Evolutionary conservation across 768 basidiomycete genomes (phyloP).

Genomic region (Naganishia kalamii): DNA sequence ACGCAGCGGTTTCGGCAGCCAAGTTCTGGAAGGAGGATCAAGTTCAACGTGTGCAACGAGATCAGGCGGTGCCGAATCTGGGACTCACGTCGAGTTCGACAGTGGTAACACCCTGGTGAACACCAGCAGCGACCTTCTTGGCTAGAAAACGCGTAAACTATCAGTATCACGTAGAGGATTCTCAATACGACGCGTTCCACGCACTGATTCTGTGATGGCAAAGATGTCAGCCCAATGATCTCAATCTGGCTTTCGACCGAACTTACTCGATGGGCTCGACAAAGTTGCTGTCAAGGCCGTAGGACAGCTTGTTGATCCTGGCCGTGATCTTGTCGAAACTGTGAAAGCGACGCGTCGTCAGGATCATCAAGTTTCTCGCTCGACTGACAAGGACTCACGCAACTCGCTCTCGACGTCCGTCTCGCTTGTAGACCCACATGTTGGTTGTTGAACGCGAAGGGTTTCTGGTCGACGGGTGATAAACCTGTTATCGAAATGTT

Average conservation of each 20-base stretch:
- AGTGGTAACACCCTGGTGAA: slow-evolving; percentile 70
- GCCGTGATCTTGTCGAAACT: slow-evolving; percentile 45
- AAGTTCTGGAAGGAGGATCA: slow-evolving; percentile 57
- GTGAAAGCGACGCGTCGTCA: not conserved
- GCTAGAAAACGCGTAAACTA: slow-evolving; percentile 52
- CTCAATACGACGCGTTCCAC: not conserved
- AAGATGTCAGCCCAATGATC: slow-evolving; percentile 12
- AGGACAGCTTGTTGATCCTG: slow-evolving; percentile 62
- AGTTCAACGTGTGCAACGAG: not conserved
- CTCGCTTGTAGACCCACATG: slow-evolving; percentile 41
- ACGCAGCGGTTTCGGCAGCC: slow-evolving; percentile 93
- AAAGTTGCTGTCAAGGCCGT: slow-evolving; percentile 85
- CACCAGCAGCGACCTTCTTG: slow-evolving; percentile 55
- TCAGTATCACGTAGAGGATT: not conserved
- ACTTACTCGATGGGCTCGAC: slow-evolving; percentile 87
- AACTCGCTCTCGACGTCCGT: slow-evolving; percentile 43
- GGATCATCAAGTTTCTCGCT: not conserved
- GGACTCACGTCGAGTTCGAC: slow-evolving; percentile 84
- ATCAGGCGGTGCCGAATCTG: not conserved
- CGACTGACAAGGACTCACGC: slow-evolving; percentile 18
- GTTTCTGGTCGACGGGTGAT: not conserved
- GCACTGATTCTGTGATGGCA: not conserved
- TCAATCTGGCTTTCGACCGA: too few relatives aligned
- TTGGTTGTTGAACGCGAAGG: not conserved
- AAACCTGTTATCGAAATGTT: not conserved